Conservation (phyloP, 345 rosid genomes). For the Pseudoturritis turrita region DNA sequence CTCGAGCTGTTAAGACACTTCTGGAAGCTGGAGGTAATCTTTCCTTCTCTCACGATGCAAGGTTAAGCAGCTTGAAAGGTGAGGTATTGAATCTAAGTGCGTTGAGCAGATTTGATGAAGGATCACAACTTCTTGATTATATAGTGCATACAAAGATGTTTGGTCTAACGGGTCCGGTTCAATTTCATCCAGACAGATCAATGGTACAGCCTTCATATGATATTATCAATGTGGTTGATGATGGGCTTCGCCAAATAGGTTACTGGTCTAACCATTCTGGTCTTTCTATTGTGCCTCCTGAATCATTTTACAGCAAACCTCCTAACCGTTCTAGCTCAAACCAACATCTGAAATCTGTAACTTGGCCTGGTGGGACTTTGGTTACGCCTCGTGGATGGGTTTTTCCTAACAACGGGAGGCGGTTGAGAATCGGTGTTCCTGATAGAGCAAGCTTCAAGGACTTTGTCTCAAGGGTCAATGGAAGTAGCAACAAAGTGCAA, state of each 20-base stretch:
- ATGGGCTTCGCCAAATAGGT: conserved; percentile 49
- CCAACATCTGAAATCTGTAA: conserved; percentile 55
- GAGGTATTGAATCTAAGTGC: conserved; percentile 65
- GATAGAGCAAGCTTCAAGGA: conserved; percentile 59
- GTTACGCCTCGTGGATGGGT: conserved; percentile 89
- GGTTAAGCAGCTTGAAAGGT: conserved; percentile 36
- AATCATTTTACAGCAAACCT: conserved; percentile 53
- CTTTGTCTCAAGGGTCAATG: conserved; percentile 50
- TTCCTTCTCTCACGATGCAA: conserved; percentile 60
- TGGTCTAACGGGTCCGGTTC: conserved; percentile 74
- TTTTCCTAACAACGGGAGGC: conserved; percentile 70
- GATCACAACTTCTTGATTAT: conserved; percentile 48
- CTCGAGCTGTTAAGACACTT: conserved; percentile 58
- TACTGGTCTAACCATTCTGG: conserved; percentile 94
- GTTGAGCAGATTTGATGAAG: conserved; percentile 67
- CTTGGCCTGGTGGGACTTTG: conserved; percentile 79
- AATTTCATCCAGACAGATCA: conserved; percentile 57
- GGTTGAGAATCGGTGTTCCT: conserved; percentile 74
- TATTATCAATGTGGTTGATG: conserved; percentile 47
- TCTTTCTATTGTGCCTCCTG: conserved; percentile 70
- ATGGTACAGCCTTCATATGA: conserved; percentile 65
- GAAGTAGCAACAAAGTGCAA: conserved; percentile 39
- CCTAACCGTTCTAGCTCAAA: conserved; percentile 72
- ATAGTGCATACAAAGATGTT: conserved; percentile 63
- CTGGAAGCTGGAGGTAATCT: conserved; percentile 61